A percentile compares a stretch with the other conserved stretches of the same genome.
These are phyloP conservation scores for Vitellaria paradoxa DNA, from an alignment of 179 eudicot species.

Conservation along the genomic window DNA sequence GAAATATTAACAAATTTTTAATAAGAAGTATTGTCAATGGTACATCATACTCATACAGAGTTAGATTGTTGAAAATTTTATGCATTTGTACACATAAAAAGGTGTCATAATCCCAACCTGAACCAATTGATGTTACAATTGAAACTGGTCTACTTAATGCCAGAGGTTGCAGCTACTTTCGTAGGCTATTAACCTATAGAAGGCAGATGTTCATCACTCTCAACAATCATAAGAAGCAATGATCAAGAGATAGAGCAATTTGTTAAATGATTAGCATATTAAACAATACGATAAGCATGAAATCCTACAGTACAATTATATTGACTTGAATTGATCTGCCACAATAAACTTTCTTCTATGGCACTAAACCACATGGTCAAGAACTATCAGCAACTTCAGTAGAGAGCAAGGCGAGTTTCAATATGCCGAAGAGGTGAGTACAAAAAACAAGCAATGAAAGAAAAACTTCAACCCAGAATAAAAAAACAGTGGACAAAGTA, in stretches of 20 bases:
- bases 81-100: no score
- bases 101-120: slow-evolving; percentile 40
- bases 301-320: no score
- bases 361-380: not conserved
- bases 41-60: no score
- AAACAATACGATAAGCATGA: no score
- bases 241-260: not conserved
- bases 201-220: not conserved
- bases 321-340: no score
- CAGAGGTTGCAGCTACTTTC: slow-evolving; percentile 82
- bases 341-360: no score
- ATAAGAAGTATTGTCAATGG: no score
- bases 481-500: not conserved
- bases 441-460: not conserved
- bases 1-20: no score
- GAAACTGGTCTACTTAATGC: slow-evolving; percentile 66
- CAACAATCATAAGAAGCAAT: not conserved
- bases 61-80: no score
- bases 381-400: not conserved
- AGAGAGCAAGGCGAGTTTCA: not conserved
- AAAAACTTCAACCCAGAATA: not conserved
- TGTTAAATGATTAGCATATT: not conserved
- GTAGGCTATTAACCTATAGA: slow-evolving; percentile 73
- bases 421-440: not conserved
- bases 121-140: slow-evolving; percentile 62